Evolutionary conservation across 352 stramenopile species (phyloP).

Genomic region (Globisporangium middletonii): DNA sequence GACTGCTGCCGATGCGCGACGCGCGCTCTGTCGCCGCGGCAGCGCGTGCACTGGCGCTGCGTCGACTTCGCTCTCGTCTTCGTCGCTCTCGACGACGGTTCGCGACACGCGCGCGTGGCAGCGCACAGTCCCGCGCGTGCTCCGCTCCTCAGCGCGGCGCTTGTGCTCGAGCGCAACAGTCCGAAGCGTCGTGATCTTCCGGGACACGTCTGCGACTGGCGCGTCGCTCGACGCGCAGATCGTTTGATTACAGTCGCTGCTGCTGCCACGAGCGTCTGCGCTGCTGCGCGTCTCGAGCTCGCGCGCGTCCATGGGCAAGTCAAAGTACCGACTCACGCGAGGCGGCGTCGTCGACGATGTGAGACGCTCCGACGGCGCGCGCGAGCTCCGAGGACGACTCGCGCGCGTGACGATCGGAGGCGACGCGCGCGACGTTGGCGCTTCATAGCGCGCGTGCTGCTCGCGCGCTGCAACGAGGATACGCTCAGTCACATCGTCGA

Average conservation of each 20-base stretch:
- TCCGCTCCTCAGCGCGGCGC: too few species aligned
- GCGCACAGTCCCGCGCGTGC: too few species aligned
- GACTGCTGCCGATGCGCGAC: too few species aligned
- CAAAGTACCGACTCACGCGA: slow-evolving; percentile 11
- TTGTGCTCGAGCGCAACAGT: not conserved
- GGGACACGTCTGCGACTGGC: not conserved
- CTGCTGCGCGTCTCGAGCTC: slow-evolving; percentile 2
- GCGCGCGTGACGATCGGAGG: not conserved
- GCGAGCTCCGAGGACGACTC: slow-evolving; percentile 1
- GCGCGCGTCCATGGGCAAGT: slow-evolving; percentile 11
- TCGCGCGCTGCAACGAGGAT: too few species aligned
- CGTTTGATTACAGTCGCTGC: not conserved
- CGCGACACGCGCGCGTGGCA: too few species aligned
- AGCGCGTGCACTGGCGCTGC: too few species aligned
- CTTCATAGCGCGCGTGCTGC: too few species aligned
- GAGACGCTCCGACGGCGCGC: not conserved
- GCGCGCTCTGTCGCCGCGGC: too few species aligned
- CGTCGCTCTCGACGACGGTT: too few species aligned
- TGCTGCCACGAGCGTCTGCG: slow-evolving; percentile 4
- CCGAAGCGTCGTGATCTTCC: not conserved
- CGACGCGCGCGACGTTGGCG: too few species aligned
- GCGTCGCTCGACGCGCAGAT: slow-evolving; percentile 3
- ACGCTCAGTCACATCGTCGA: not conserved
- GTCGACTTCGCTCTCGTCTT: too few species aligned
- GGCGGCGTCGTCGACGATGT: not conserved